phyloP scores from a whole-genome alignment of 352 stramenopile species.

The Phytophthora cryptogea region DNA sequence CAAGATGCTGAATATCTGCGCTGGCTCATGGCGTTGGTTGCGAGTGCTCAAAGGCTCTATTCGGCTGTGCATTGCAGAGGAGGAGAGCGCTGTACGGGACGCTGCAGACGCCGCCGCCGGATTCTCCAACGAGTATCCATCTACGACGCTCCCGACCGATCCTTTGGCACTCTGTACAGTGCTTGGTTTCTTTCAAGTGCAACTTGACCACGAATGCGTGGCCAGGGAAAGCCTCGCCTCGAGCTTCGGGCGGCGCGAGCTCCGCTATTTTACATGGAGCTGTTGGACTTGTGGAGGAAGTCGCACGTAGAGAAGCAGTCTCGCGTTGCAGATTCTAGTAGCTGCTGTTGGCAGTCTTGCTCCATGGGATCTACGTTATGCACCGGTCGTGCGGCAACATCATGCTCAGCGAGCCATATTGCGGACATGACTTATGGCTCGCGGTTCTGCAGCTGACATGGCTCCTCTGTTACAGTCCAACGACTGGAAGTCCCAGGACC shows the following conservation, averaged over 20 bases:
- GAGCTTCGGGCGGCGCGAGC: too few species aligned
- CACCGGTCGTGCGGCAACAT: slow-evolving; percentile 2
- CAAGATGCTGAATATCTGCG: background rate
- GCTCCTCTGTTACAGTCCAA: background rate
- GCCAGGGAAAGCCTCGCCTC: background rate
- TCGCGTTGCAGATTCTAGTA: background rate
- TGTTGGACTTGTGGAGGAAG: background rate
- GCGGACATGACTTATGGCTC: background rate
- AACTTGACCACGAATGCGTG: slow-evolving; percentile 5
- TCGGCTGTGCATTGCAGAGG: background rate
- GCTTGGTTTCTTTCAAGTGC: slow-evolving; percentile 20
- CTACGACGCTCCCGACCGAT: slow-evolving; percentile 18
- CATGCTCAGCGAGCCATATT: too few species aligned
- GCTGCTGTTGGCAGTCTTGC: background rate
- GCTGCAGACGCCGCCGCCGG: background rate
- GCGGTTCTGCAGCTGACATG: background rate
- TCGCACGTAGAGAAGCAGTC: too few species aligned
- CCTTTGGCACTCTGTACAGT: background rate
- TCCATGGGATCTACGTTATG: background rate
- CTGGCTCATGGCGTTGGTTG: too few species aligned
- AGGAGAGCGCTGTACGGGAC: background rate
- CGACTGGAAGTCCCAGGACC: background rate
- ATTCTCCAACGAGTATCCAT: slow-evolving; percentile 27
- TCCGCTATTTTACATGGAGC: background rate
- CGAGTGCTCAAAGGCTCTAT: too few species aligned